Evolutionary conservation across 495 filamentous ascomycete species (phyloP), one percentile per base, ranked within the genome.

Genomic region (Penicillium antarcticum): DNA sequence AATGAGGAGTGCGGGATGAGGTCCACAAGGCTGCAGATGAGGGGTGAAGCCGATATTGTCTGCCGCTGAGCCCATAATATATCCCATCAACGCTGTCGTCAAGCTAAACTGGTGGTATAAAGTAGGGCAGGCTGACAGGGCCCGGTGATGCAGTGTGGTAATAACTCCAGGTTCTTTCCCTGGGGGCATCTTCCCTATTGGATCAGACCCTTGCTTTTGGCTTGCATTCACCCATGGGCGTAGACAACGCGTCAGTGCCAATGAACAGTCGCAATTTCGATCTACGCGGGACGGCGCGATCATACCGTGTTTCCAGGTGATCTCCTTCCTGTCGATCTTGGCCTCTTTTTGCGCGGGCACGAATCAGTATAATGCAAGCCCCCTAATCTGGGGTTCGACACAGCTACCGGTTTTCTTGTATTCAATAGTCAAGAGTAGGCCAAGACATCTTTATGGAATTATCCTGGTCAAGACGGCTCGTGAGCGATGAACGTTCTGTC

Each of bases 121-220:
- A 29, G 56, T 45, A 53, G 54, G 54, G 62, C 55, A 63, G 51
- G 46, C 45, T 66, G 62, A 66, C 57, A 26, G 24, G 54, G 35
- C 46, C 62, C 48, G 36, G 62, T 66, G 62, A 66, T 63, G 35
- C 21, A 50, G 14, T 26, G 41, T 51, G 38, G 48, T 51, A 35
- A 61, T 48, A 51, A 53, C 42, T 31, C 59, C 34, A 32, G 24
- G 21, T 32, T 17, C 18, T 32, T 26, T 44, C 10, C 43, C 33
- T 14, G 19, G 36, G 32, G 23, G 29, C 5, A 4, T 12, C 14
- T 21, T 18, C 24, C 41, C 41, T 34, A 59, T 56, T 55, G 53
- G 61, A 45, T 7, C 33, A 35, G 12, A 17, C 18, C 21, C 16
- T 12, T 34, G 17, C 3, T 43, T n/a, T n/a, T 16, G 19, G 19